Percentiles rank a stretch among this genome's conserved stretches.
Conservation (phyloP, 2,329 filamentous ascomycete genomes). For the Paraphaeosphaeria sporulosa region DNA sequence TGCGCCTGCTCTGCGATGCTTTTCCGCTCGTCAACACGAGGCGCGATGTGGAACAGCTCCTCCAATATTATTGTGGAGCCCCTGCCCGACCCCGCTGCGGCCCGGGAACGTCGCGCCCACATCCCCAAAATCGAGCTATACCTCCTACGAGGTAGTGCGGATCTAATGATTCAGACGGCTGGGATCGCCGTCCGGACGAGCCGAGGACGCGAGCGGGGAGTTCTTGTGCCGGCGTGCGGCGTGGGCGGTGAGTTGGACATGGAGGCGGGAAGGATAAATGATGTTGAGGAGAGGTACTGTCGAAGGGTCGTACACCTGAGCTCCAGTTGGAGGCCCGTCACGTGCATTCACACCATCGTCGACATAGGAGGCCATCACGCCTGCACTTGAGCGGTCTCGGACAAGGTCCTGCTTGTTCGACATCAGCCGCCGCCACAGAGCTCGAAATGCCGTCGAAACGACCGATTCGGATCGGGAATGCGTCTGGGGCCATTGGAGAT, state of each 20-base stretch:
- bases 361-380: neutral
- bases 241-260: neutral
- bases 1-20: conserved; percentile 6
- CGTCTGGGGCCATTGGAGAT: conserved; percentile 42
- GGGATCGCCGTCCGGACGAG: neutral
- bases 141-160: neutral
- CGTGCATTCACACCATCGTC: neutral
- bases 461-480: conserved; percentile 44
- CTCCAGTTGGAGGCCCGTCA: neutral
- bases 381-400: neutral
- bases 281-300: neutral
- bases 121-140: neutral
- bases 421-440: neutral
- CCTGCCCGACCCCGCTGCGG: neutral
- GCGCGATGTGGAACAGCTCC: neutral
- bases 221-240: neutral
- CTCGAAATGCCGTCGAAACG: conserved; percentile 19
- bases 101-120: too few species aligned
- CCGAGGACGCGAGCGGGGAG: neutral
- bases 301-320: neutral
- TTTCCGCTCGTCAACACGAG: neutral
- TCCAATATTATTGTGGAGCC: neutral
- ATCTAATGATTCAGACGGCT: conserved; percentile 11
- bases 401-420: neutral
- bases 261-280: neutral